These are phyloP conservation scores for Pythium folliculosum DNA, from an alignment of 352 stramenopile genomes.

Conservation along the genomic window DNA sequence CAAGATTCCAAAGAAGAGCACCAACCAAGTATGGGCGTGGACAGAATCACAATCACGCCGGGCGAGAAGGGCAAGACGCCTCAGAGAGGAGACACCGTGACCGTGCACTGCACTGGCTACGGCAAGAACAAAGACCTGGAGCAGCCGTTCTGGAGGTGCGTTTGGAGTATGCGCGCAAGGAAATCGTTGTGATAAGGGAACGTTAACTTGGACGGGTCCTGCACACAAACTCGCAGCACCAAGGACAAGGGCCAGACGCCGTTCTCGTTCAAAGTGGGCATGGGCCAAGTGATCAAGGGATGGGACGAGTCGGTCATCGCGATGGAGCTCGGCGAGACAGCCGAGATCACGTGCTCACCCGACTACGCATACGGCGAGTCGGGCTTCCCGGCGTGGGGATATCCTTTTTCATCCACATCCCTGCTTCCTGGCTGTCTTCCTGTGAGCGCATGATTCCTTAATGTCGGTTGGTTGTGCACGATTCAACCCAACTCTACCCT, in stretches of 20 bases:
- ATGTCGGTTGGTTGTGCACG: constrained; percentile 37
- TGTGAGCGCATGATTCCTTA: constrained; percentile 33
- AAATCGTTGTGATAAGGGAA: too few species aligned
- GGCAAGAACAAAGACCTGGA: constrained; percentile 67
- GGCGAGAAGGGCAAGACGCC: constrained; percentile 53
- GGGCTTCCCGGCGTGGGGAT: constrained; percentile 94
- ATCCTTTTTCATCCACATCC: constrained; percentile 42
- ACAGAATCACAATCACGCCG: constrained; percentile 58
- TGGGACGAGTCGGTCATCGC: constrained; percentile 93
- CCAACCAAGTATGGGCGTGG: constrained; percentile 47
- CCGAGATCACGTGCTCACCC: constrained; percentile 90
- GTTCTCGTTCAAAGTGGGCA: constrained; percentile 93
- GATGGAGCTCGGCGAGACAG: constrained; percentile 90
- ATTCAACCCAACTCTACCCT: constrained; percentile 93
- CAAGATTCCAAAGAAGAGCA: neutral
- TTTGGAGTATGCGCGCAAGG: neutral
- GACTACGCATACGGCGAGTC: constrained; percentile 95
- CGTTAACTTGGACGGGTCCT: too few species aligned
- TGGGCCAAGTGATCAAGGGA: constrained; percentile 94
- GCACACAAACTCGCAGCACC: constrained; percentile 43
- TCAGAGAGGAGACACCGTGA: constrained; percentile 63
- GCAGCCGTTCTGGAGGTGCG: constrained; percentile 93
- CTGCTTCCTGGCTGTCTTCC: neutral
- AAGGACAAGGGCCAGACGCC: constrained; percentile 94
- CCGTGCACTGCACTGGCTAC: constrained; percentile 83